These are phyloP conservation scores for Xylaria sp. DNA, from an alignment of 2,329 filamentous ascomycete genomes.

Conservation along the genomic window DNA sequence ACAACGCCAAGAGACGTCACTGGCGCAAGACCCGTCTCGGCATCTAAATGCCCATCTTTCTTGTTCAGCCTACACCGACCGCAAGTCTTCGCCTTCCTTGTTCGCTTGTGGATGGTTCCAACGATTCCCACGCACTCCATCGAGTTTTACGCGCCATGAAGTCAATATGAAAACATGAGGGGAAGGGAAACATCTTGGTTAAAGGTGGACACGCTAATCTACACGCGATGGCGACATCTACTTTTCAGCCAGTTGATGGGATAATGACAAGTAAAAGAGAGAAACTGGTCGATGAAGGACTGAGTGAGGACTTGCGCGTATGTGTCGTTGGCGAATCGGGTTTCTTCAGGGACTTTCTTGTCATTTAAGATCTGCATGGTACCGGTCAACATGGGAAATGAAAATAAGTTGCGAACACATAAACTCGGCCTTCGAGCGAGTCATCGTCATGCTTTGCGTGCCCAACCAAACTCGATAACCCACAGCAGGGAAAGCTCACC, in stretches of 20 bases:
- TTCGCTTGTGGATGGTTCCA: conserved; percentile 29
- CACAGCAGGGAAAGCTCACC: no score
- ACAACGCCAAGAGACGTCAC: conserved; percentile 99
- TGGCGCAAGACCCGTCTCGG: conserved; percentile 99
- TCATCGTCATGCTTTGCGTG: conserved; percentile 6
- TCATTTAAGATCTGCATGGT: conserved; percentile 56
- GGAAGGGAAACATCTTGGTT: conserved; percentile 10
- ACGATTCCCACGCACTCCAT: conserved; percentile 39
- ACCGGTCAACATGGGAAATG: conserved; percentile 59
- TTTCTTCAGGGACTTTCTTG: conserved; percentile 47
- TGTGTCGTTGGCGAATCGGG: conserved; percentile 44
- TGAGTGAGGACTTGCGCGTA: conserved; percentile 28
- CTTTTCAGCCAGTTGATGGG: no score
- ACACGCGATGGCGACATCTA: conserved; percentile 10
- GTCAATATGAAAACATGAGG: conserved; percentile 25
- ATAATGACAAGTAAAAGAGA: no score
- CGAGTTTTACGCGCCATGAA: conserved; percentile 33
- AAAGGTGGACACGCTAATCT: conserved; percentile 21
- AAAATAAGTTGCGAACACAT: conserved; percentile 39
- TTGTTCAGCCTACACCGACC: conserved; percentile 49
- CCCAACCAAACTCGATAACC: not conserved
- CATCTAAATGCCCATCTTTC: conserved; percentile 80
- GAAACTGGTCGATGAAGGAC: conserved; percentile 28
- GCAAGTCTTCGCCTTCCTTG: conserved; percentile 27
- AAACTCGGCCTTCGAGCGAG: conserved; percentile 1